phyloP scores from a whole-genome alignment of 169 alveolate species.

The Plasmodium yoelii region DNA sequence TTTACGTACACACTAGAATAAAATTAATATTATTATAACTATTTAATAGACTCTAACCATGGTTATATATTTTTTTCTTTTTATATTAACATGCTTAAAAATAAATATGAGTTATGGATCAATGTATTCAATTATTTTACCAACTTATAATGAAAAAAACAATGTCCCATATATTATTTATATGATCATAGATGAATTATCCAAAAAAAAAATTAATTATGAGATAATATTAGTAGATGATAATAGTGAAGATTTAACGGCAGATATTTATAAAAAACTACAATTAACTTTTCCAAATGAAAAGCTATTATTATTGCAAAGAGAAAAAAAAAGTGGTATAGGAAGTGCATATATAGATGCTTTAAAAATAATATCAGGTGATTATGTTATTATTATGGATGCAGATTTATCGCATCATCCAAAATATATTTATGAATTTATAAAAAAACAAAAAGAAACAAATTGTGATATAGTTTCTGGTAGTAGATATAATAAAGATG shows the following conservation, averaged over 20 bases:
- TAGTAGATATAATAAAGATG: slow-evolving; percentile 94
- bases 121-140: slow-evolving; percentile 92
- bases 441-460: slow-evolving; percentile 90
- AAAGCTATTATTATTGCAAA: slow-evolving; percentile 83
- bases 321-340: slow-evolving; percentile 97
- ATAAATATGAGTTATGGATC: slow-evolving; percentile 19
- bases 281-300: slow-evolving; percentile 55
- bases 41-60: not conserved
- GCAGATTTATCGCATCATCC: slow-evolving; percentile 99
- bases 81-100: not conserved
- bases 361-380: slow-evolving; percentile 90
- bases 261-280: slow-evolving; percentile 68
- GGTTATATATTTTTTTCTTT: slow-evolving; percentile 5
- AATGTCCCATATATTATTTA: slow-evolving; percentile 93
- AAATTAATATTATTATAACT: too few species aligned
- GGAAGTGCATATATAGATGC: slow-evolving; percentile 98
- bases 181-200: slow-evolving; percentile 89
- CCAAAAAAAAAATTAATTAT: slow-evolving; percentile 88
- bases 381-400: slow-evolving; percentile 96
- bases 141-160: slow-evolving; percentile 97
- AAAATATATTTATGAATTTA: slow-evolving; percentile 92
- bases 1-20: too few species aligned
- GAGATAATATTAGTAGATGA: slow-evolving; percentile 97
- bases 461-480: slow-evolving; percentile 97
- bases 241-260: slow-evolving; percentile 96